A percentile compares a stretch with the other conserved stretches of the same genome.
Conservation (phyloP, 148 eudicot genomes). For the Simmondsia chinensis region DNA sequence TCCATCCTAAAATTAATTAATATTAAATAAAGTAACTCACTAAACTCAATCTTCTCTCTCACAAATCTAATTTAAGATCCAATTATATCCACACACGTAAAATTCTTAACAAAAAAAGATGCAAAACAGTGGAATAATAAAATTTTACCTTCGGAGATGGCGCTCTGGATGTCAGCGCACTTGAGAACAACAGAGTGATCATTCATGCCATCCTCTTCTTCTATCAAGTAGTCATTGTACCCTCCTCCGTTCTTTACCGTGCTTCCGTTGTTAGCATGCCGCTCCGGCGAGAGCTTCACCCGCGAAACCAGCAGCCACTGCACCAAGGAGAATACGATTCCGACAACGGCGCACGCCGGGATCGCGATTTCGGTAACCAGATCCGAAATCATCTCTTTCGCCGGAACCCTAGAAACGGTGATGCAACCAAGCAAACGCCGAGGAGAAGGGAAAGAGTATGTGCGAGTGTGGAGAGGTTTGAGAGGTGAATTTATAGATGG, state of each 20-base stretch:
- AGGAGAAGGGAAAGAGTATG: background rate
- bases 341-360: slow-evolving; percentile 65
- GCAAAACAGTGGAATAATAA: background rate
- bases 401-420: slow-evolving; percentile 5
- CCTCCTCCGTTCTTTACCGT: slow-evolving; percentile 44
- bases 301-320: slow-evolving; percentile 58
- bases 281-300: slow-evolving; percentile 43
- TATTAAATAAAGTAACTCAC: no score
- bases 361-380: slow-evolving; percentile 55
- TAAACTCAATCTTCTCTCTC: no score
- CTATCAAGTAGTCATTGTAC: slow-evolving; percentile 40
- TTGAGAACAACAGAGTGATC: slow-evolving; percentile 45
- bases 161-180: slow-evolving; percentile 75
- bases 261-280: slow-evolving; percentile 15
- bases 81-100: no score
- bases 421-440: background rate
- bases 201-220: slow-evolving; percentile 63
- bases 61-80: no score
- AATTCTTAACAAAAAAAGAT: no score
- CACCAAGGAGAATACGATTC: slow-evolving; percentile 50
- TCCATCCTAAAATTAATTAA: no score
- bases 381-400: slow-evolving; percentile 38
- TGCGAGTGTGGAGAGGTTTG: background rate
- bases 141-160: slow-evolving; percentile 66
- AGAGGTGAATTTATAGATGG: background rate